Conservation (phyloP, 2,329 filamentous ascomycete species). For the Talaromyces sp. region DNA sequence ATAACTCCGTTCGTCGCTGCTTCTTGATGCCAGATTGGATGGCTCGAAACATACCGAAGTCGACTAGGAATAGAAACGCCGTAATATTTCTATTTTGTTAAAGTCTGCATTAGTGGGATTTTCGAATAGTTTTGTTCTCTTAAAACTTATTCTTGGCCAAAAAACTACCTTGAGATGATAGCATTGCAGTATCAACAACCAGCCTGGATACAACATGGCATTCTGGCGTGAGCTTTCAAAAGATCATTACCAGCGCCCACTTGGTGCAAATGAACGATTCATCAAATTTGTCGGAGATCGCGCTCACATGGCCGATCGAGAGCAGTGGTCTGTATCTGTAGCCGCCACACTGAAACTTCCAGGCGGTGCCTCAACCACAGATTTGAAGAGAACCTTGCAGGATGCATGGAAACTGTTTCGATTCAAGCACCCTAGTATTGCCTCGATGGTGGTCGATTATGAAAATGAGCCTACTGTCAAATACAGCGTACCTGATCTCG, state of each 20-base stretch:
- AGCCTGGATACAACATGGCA: not conserved
- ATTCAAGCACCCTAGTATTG: conserved; percentile 5
- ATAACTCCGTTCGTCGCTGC: too few species aligned
- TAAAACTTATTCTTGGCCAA: not conserved
- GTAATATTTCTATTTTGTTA: not conserved
- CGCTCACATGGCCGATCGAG: conserved; percentile 6
- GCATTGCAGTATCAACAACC: too few species aligned
- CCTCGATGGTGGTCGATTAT: not conserved
- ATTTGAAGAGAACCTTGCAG: not conserved
- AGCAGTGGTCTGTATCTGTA: conserved; percentile 10
- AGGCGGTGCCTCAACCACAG: not conserved
- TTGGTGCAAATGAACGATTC: conserved; percentile 8
- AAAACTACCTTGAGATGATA: not conserved
- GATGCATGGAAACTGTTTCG: conserved; percentile 8
- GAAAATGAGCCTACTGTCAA: not conserved
- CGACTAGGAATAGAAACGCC: too few species aligned
- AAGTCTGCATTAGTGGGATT: too few species aligned
- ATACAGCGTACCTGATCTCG: not conserved
- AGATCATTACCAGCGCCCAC: not conserved
- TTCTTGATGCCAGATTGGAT: too few species aligned
- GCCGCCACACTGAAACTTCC: not conserved
- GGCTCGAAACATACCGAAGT: too few species aligned
- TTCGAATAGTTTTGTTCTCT: not conserved
- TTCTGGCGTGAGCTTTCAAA: not conserved
- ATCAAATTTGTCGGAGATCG: conserved; percentile 11